These are phyloP conservation scores for Coemansia umbellata DNA, from an alignment of 192 early-diverging fungal genomes.

Conservation along the genomic window DNA sequence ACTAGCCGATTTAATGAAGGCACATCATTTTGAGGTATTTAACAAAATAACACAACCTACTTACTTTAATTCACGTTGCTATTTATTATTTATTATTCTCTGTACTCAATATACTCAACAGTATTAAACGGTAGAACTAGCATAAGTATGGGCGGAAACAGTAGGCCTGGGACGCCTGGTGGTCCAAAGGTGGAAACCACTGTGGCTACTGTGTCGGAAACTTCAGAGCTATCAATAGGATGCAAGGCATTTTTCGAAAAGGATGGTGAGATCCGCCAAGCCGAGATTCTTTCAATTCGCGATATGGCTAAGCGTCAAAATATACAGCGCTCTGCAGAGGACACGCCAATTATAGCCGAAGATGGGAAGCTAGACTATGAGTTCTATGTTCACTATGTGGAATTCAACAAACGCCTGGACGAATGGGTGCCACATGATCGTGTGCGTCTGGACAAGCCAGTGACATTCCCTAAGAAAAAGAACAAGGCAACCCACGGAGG, in stretches of 20 bases:
- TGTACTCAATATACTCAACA: background rate
- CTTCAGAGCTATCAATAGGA: conserved; percentile 51
- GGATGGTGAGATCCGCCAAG: conserved; percentile 67
- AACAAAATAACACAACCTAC: background rate
- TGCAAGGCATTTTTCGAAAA: conserved; percentile 64
- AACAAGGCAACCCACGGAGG: conserved; percentile 33
- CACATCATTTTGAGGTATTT: too few species aligned
- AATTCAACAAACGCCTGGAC: conserved; percentile 98
- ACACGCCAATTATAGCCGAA: conserved; percentile 44
- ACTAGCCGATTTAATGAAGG: too few species aligned
- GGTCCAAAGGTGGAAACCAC: conserved; percentile 28
- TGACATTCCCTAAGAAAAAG: conserved; percentile 70
- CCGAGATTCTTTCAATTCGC: conserved; percentile 82
- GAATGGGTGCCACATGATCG: conserved; percentile 81
- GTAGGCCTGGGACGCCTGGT: conserved; percentile 39
- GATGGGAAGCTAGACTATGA: conserved; percentile 48
- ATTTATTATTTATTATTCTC: background rate
- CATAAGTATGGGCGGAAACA: conserved; percentile 23
- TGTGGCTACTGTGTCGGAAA: conserved; percentile 7
- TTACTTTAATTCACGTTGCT: background rate
- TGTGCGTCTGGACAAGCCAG: conserved; percentile 62
- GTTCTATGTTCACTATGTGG: conserved; percentile 95
- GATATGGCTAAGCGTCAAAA: conserved; percentile 45
- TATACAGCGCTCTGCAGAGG: conserved; percentile 43
- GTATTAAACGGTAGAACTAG: background rate